Evolutionary conservation across 306 rosid genomes (phyloP).

Genomic region (Corylus avellana): DNA sequence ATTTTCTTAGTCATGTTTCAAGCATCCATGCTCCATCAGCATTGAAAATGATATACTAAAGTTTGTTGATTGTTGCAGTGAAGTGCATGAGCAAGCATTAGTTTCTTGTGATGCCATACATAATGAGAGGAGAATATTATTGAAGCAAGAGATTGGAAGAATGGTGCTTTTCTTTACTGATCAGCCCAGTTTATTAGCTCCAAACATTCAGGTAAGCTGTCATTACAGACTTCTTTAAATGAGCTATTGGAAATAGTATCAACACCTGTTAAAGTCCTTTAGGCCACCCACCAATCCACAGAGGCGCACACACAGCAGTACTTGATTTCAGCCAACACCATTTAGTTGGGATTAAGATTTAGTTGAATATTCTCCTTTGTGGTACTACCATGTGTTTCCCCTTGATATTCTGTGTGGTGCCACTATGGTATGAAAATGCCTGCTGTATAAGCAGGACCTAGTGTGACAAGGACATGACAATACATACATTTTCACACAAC

Average conservation of each 20-base stretch:
- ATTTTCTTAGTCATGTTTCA: not conserved
- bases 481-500: not conserved
- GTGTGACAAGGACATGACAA: not conserved
- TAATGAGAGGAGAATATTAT: slow-evolving; percentile 87
- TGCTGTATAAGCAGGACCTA: not conserved
- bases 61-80: slow-evolving; percentile 58
- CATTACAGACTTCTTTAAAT: slow-evolving; percentile 22
- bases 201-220: slow-evolving; percentile 83
- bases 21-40: slow-evolving; percentile 7
- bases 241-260: not conserved
- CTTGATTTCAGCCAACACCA: not conserved
- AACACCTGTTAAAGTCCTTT: not conserved
- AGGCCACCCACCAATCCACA: not conserved
- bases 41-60: slow-evolving; percentile 29
- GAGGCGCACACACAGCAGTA: not conserved
- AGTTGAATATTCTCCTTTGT: not conserved
- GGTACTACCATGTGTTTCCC: not conserved
- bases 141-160: slow-evolving; percentile 98
- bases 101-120: slow-evolving; percentile 85
- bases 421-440: not conserved
- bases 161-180: slow-evolving; percentile 95
- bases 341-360: not conserved
- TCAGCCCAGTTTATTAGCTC: slow-evolving; percentile 95
- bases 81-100: slow-evolving; percentile 93
- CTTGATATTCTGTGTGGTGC: not conserved